A percentile compares a stretch with the other conserved stretches of the same genome.
Evolutionary conservation across 2,329 filamentous ascomycete species (phyloP).

Genomic region (Intubia oerlemansii): DNA sequence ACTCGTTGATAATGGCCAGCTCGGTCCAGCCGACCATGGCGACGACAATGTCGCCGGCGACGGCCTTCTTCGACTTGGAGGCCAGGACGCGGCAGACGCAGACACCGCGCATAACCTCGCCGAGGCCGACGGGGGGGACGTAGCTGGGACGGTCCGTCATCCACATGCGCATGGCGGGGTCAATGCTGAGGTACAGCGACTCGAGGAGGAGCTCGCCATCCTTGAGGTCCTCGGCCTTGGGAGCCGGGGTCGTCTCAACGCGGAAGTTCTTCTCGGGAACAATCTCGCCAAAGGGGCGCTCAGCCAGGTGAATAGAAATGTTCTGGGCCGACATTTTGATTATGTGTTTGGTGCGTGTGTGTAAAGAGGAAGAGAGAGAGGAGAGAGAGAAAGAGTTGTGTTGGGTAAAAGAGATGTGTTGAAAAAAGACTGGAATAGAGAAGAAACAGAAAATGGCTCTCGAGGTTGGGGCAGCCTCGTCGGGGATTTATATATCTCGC

Average conservation of each 20-base stretch:
- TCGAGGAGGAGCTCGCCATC: slow-evolving; percentile 31
- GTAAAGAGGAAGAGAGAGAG: too few relatives aligned
- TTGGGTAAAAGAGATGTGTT: neutral
- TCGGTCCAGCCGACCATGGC: slow-evolving; percentile 35
- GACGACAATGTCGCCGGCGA: slow-evolving; percentile 27
- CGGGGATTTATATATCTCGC: too few relatives aligned
- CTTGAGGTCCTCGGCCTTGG: slow-evolving; percentile 23
- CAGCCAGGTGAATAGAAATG: slow-evolving; percentile 33
- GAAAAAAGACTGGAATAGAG: too few relatives aligned
- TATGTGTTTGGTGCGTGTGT: neutral
- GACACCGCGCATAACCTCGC: slow-evolving; percentile 35
- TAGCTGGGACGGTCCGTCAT: slow-evolving; percentile 29
- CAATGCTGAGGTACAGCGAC: slow-evolving; percentile 32
- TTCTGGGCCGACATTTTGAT: slow-evolving; percentile 5
- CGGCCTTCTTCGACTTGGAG: slow-evolving; percentile 22
- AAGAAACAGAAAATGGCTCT: too few relatives aligned
- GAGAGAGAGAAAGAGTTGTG: neutral
- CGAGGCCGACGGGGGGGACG: slow-evolving; percentile 36
- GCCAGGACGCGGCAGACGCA: slow-evolving; percentile 30
- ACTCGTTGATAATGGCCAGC: slow-evolving; percentile 26
- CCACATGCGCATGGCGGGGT: slow-evolving; percentile 44
- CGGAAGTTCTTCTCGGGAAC: slow-evolving; percentile 44
- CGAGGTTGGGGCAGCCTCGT: too few relatives aligned
- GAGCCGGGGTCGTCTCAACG: slow-evolving; percentile 26
- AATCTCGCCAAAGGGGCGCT: slow-evolving; percentile 39